Evolutionary conservation across 2,329 filamentous ascomycete genomes (phyloP).

Genomic region (Lachnellula arida): DNA sequence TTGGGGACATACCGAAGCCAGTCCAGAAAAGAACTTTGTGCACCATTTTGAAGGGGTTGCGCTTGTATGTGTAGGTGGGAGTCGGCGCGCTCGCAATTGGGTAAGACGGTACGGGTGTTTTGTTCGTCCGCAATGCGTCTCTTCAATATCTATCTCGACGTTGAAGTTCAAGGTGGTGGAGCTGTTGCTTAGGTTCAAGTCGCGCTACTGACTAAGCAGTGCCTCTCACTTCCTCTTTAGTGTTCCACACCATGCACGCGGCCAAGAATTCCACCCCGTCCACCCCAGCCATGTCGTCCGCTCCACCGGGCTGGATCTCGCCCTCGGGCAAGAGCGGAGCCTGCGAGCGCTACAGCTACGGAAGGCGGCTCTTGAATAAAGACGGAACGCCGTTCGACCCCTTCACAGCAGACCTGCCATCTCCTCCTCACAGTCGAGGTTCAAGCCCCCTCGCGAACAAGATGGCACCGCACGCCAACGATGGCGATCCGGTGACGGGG

Average conservation of each 20-base stretch:
- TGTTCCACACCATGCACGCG: too few relatives aligned
- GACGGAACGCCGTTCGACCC: neutral
- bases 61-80: neutral
- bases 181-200: neutral
- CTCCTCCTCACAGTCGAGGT: neutral
- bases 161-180: neutral
- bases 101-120: neutral
- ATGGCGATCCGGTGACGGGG: constrained; percentile 8
- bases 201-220: too few relatives aligned
- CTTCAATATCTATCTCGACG: neutral
- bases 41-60: constrained; percentile 27
- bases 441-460: neutral
- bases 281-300: constrained; percentile 13
- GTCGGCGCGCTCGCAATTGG: neutral
- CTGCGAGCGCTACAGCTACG: neutral
- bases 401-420: neutral
- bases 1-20: constrained; percentile 77
- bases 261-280: neutral
- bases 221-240: too few relatives aligned
- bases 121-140: constrained; percentile 12
- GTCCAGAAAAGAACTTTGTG: constrained; percentile 72
- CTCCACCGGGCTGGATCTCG: neutral
- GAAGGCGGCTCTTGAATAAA: neutral
- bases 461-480: constrained; percentile 10
- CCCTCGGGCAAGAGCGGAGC: neutral